Percentiles rank a stretch among this genome's conserved stretches.
phyloP scores from a whole-genome alignment of 2,329 filamentous ascomycete species.

The Fusarium irregulare region DNA sequence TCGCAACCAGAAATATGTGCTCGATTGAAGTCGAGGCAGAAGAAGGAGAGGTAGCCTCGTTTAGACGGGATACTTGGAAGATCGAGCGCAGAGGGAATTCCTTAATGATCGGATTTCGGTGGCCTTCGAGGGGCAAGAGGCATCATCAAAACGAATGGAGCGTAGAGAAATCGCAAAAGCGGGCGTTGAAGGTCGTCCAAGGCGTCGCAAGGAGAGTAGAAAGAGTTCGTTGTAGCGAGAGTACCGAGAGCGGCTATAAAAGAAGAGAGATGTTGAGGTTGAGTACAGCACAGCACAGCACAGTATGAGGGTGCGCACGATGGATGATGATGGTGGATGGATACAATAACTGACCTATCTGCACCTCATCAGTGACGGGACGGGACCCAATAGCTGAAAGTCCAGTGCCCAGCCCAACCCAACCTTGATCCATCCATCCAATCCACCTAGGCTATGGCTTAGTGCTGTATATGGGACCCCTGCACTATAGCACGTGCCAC shows the following conservation, averaged over 20 bases:
- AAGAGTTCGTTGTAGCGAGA: constrained; percentile 17
- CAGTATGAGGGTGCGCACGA: constrained; percentile 2
- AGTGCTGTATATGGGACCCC: constrained; percentile 29
- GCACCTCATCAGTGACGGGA: constrained; percentile 20
- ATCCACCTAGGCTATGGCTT: neutral
- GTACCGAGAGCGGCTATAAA: constrained; percentile 9
- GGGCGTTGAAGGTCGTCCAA: constrained; percentile 10
- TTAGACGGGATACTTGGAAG: constrained; percentile 6
- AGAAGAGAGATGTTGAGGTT: constrained; percentile 1
- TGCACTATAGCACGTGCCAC: constrained; percentile 45
- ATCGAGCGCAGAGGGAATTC: constrained; percentile 27
- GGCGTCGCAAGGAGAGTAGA: constrained; percentile 10
- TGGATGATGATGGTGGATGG: constrained; percentile 25
- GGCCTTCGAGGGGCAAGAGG: constrained; percentile 44
- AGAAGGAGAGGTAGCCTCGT: constrained; percentile 8
- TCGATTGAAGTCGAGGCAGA: neutral
- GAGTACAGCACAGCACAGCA: neutral
- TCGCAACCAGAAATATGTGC: constrained; percentile 15
- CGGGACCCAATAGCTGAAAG: constrained; percentile 17
- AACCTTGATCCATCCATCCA: constrained; percentile 19
- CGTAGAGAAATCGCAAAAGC: constrained; percentile 21
- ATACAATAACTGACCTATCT: neutral
- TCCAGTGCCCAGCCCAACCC: constrained; percentile 23
- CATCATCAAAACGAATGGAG: constrained; percentile 45
- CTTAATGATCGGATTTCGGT: constrained; percentile 41